Evolutionary conservation across 2,329 filamentous ascomycete species (phyloP), one percentile per base, ranked within the genome.

Genomic region (Cryphonectria radicalis): DNA sequence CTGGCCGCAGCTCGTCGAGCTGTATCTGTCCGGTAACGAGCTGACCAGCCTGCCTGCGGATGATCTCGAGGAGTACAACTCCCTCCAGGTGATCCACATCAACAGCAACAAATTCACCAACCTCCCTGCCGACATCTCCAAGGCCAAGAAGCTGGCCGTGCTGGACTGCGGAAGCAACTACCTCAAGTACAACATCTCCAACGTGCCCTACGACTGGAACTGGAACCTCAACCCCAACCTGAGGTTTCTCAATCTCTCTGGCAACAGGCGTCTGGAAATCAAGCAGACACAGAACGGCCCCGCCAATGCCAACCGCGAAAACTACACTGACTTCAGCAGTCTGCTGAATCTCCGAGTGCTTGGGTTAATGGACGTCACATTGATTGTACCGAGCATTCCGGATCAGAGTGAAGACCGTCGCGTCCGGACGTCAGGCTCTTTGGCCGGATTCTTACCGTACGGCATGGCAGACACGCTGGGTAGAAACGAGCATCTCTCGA

Each of bases 181-280:
- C 32, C 85, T 99, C 70, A 99, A 98, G 81, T 99, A 99, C 87
- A 99, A 99, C 79, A 97, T 99, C 64, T 96, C 94, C 42, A 99
- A 99, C 78, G 97, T 97, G 86, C 96, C 95, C 0, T 99, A 99
- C 79, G 96, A 99, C 79, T 99, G 96, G 96, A 99, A 99, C 77
- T 99, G 96, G 96, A 98, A 98, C 78, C 93, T 96, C 86, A 99
- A 99, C 77, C 93, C 93, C 65, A 97, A 98, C 77, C 84, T 99
- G 75, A 92, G 95, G 74, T 99, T 97, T 78, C 90, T 99, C 74
- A 99, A 98, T 78, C 86, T 99, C 78, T 98, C 95, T 0, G 96
- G 96, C 67, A 99, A 99, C 83, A 98, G 97, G 81, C 91, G 95
- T 66, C 83, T 99, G 46, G 96, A 99, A 81, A 98, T 99, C 83